Evolutionary conservation across 1,284 basidiomycete species (phyloP).

Genomic region (Microbotryomycetes sp.): DNA sequence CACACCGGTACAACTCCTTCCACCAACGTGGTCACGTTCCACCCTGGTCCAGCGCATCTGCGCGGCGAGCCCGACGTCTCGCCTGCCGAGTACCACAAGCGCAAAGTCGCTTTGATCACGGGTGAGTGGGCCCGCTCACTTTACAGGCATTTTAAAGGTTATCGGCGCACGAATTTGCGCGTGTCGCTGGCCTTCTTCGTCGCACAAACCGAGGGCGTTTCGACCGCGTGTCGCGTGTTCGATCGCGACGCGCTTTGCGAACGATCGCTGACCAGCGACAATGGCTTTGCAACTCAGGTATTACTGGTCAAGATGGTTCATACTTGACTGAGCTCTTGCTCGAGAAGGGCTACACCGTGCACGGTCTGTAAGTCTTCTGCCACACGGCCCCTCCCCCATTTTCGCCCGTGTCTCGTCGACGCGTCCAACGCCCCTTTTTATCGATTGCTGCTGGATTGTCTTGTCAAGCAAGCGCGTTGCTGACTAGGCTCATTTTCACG

Average conservation of each 20-base stretch:
- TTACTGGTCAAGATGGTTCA: conserved; percentile 86
- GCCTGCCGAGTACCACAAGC: conserved; percentile 68
- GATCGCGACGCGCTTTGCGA: conserved; percentile 1
- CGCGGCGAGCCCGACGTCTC: conserved; percentile 19
- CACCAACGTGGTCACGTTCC: background rate
- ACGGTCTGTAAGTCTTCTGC: conserved; percentile 46
- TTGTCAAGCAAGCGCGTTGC: background rate
- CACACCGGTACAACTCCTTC: conserved; percentile 23
- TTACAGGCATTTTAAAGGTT: too few relatives aligned
- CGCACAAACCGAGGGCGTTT: background rate
- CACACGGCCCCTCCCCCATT: background rate
- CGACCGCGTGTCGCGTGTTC: background rate
- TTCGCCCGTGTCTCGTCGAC: background rate
- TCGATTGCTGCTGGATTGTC: conserved; percentile 1
- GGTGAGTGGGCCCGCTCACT: too few relatives aligned
- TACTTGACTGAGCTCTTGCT: conserved; percentile 81
- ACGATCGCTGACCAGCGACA: background rate
- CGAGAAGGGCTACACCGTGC: conserved; percentile 81
- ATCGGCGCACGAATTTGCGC: too few relatives aligned
- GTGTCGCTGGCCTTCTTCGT: background rate
- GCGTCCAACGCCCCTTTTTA: background rate
- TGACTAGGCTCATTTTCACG: background rate
- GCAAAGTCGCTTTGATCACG: conserved; percentile 82
- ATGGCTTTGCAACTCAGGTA: conserved; percentile 51
- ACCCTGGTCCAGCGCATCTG: conserved; percentile 1